phyloP scores from a whole-genome alignment of 208 protist genomes.

The Naegleria gruberi region DNA sequence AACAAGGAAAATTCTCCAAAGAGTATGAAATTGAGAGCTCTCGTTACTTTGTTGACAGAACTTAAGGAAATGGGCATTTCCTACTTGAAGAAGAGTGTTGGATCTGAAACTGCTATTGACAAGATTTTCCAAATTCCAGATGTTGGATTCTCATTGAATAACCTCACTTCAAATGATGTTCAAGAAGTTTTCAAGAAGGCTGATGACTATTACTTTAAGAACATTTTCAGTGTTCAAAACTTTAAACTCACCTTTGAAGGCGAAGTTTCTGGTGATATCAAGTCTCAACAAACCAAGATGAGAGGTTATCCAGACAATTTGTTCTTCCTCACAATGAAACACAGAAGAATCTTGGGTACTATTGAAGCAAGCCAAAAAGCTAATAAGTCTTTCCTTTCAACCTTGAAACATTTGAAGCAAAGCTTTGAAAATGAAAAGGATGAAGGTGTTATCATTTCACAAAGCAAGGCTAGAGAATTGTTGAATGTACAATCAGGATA shows the following conservation, averaged over 20 bases:
- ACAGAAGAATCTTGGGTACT: not conserved
- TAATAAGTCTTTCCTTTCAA: not conserved
- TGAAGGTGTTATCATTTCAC: not conserved
- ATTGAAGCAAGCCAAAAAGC: not conserved
- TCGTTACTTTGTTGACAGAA: not conserved
- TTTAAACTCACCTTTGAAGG: not conserved
- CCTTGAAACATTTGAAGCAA: not conserved
- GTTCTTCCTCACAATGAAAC: conserved; percentile 4
- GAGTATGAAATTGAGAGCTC: not conserved
- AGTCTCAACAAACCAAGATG: not conserved
- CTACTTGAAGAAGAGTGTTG: not conserved
- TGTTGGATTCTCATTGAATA: not conserved
- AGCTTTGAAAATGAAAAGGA: not conserved
- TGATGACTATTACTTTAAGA: conserved; percentile 18
- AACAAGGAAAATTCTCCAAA: not conserved
- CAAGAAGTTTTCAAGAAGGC: not conserved
- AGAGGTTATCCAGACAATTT: not conserved
- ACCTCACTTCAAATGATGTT: not conserved
- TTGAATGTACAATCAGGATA: not conserved
- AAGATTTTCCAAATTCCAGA: not conserved
- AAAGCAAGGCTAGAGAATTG: not conserved
- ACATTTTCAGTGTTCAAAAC: not conserved
- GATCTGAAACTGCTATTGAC: not conserved
- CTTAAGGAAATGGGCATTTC: not conserved
- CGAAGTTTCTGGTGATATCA: not conserved